Evolutionary conservation across 1,284 basidiomycete genomes (phyloP), one percentile per base, ranked within the genome.

Genomic region (Apiotrichum akiyoshidainum): DNA sequence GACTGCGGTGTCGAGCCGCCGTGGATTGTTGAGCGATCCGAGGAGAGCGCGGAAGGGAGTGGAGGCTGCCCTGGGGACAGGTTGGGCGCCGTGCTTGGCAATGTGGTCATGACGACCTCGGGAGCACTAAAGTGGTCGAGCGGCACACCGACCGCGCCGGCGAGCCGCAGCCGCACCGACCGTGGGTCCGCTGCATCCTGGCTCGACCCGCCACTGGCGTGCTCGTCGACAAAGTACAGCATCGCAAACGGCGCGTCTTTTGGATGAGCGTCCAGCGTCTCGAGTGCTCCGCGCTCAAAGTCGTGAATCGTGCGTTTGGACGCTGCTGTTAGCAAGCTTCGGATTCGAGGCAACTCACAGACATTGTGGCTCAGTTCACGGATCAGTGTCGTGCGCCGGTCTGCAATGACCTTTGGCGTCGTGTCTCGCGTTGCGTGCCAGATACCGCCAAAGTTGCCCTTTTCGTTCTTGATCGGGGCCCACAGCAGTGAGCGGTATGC

Each of bases 101-200:
- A 31, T 7, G 26, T 31, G 26, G 26, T 31, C 26, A 31, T 37
- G 12, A 37, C 10, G 12, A 37, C 39, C 10, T 53, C 19, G 0
- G 71, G 70, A 0, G 73, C 68, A 0, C 68, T 70, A 0, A 67
- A 66, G 51, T 78, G 75, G 16, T 57, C 56, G 0, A 67, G 66
- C 1, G 74, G 76, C 22, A 76, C 67, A 21, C 76, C 76, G 10
- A 76, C 58, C 0, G 64, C 50, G 8, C 73, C 74, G n/a, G 67
- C 68, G 10, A 51, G 52, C 9, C 49, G 47, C n/a, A 61, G 26
- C 41, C 9, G 13, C 9, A 45, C 35, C 45, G 33, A 55, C 63
- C 58, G 26, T 31, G 26, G 26, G 3, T 31, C 26, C 26, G 26
- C 26, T 7, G 26, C 26, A 7, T 31, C 26, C 26, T 31, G 26